phyloP scores from a whole-genome alignment of 345 rosid genomes.

The Populus deltoides region DNA sequence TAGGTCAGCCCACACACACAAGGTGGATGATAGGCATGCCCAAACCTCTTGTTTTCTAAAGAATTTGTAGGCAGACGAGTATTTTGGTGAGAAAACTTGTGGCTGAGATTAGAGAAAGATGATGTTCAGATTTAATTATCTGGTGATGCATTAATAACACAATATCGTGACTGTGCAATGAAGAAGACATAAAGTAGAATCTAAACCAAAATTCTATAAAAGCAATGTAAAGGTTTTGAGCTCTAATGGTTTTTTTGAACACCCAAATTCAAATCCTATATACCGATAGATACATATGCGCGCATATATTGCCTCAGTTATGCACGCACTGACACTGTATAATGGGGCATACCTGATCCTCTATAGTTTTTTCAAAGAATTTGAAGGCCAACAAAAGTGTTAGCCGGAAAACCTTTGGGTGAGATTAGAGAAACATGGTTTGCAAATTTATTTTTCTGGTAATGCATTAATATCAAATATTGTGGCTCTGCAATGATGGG shows the following conservation, averaged over 20 bases:
- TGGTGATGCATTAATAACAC: background rate
- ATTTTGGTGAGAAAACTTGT: background rate
- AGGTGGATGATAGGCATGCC: background rate
- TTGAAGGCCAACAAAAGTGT: background rate
- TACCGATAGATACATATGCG: background rate
- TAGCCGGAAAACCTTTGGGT: background rate
- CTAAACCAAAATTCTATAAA: background rate
- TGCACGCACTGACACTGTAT: background rate
- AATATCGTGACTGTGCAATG: background rate
- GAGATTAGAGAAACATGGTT: background rate
- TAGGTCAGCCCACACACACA: background rate
- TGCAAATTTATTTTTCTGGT: background rate
- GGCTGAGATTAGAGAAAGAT: background rate
- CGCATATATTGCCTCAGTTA: background rate
- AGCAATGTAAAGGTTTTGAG: background rate
- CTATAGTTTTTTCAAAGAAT: background rate
- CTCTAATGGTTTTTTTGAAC: background rate
- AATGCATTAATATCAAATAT: background rate
- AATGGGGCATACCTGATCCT: background rate
- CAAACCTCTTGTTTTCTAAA: background rate
- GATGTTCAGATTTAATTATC: background rate
- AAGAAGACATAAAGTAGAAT: background rate
- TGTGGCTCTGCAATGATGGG: background rate
- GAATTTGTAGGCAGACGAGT: background rate
- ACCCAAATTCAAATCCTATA: background rate